phyloP scores from a whole-genome alignment of 148 eudicot genomes.

The Dianthus caryophyllus region DNA sequence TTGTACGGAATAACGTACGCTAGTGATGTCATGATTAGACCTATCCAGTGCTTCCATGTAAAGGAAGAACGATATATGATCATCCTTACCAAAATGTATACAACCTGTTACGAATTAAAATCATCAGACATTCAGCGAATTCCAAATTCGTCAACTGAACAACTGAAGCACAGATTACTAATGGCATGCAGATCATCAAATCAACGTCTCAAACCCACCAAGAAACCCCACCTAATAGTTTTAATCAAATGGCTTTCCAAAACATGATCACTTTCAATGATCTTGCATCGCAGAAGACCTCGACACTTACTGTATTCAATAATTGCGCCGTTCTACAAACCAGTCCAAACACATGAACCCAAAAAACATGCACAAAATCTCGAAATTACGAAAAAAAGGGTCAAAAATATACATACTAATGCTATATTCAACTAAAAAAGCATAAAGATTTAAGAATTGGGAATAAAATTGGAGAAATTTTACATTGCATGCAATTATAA shows the following conservation, averaged over 20 bases:
- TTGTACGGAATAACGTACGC: constrained; percentile 69
- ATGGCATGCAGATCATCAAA: neutral
- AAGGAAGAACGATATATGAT: constrained; percentile 60
- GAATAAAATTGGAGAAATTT: neutral
- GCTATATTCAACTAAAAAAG: neutral
- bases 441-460: neutral
- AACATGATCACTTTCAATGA: neutral
- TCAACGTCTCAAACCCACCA: neutral
- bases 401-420: too few species aligned
- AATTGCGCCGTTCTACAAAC: neutral
- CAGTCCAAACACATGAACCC: neutral
- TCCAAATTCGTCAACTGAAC: neutral
- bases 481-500: constrained; percentile 52
- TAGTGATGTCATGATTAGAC: constrained; percentile 57
- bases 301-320: neutral
- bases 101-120: constrained; percentile 39
- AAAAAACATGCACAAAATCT: neutral
- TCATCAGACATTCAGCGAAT: neutral
- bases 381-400: neutral
- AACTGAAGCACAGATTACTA: neutral
- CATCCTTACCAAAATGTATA: constrained; percentile 60
- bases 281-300: neutral
- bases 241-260: neutral
- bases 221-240: neutral
- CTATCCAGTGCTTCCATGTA: constrained; percentile 73